Base-by-base conservation (phyloP, 73 alveolate genomes). In the Paramecium biaurelia region DNA sequence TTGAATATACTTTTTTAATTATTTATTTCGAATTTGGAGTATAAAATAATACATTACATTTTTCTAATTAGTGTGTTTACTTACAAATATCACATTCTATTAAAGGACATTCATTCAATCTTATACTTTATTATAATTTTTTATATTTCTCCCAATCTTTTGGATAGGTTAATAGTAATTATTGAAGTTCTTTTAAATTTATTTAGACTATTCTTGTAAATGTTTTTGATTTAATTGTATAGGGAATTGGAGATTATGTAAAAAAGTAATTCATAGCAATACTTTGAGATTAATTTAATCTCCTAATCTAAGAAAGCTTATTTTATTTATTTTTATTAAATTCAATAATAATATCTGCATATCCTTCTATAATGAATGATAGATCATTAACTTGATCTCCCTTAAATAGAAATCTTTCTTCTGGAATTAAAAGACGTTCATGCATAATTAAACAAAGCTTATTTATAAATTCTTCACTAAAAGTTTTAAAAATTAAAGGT, bases 341-440 rank as follows among this genome's bases (percentile, higher is more conserved):
- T 15, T 74, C 59, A 30, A 74, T 74, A 2, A 32, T 74, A 0
- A 74, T 35, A 4, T 67, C 84, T 1, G 72, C 72, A 7, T 12
- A 32, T 2, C 93, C 93, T 86, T 86, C 72, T 18, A 86, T 37
- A 4, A 86, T 86, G n/a, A 86, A 86, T 34, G 70, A 86, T 15
- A 86, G 56, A 18, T 86, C 38, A 63, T 86, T 18, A 11, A 63
- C 30, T 59, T 57, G 57, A 45, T 86, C 43, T 21, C 72, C 47
- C 15, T 70, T 15, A 53, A 72, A 67, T 18, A 86, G 5, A 41
- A 67, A 21, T 21, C 68, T 86, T 42, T 86, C 72, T 59, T 76
- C 85, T 24, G 93, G 86, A 32, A 35, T 70, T 3, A 30, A 70
- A 12, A 30, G 42, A 8, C 56, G 34, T 41, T 70, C 86, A 18